Conservation (phyloP, 192 early-diverging fungal species). For the Coemansia umbellata region DNA sequence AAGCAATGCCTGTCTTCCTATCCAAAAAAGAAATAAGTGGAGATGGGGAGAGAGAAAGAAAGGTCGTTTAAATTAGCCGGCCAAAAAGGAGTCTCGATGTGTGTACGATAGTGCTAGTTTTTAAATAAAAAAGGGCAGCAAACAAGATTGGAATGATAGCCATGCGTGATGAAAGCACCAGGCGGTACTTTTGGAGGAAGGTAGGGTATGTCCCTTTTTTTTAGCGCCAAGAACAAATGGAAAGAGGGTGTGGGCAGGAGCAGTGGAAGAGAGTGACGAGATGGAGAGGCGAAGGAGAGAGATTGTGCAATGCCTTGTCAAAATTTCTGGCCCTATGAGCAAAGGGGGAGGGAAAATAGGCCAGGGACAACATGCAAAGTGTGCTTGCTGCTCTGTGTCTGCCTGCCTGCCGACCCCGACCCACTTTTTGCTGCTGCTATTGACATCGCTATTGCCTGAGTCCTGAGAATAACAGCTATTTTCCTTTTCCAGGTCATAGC, state of each 20-base stretch:
- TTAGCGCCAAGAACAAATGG: constrained; percentile 1
- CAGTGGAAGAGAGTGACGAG: neutral
- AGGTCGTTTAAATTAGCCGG: too few relatives aligned
- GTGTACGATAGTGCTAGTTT: too few relatives aligned
- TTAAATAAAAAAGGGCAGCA: too few relatives aligned
- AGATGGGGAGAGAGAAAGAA: neutral
- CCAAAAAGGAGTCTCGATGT: too few relatives aligned
- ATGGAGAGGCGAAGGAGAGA: too few relatives aligned
- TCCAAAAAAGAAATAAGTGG: neutral
- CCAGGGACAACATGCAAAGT: neutral
- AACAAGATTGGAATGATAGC: too few relatives aligned
- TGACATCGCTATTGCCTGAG: neutral
- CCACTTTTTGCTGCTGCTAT: neutral
- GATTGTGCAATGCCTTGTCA: too few relatives aligned
- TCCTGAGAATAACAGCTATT: too few relatives aligned
- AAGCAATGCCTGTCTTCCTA: too few relatives aligned
- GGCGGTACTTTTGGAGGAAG: neutral
- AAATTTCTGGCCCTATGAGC: neutral
- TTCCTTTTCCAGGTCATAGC: too few relatives aligned
- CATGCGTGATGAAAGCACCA: neutral
- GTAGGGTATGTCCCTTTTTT: neutral
- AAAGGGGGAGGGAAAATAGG: neutral
- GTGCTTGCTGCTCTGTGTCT: neutral
- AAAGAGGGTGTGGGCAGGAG: neutral
- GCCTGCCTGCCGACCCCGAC: neutral